phyloP scores from a whole-genome alignment of 1,284 basidiomycete species.

The Entoloma clypeatum region DNA sequence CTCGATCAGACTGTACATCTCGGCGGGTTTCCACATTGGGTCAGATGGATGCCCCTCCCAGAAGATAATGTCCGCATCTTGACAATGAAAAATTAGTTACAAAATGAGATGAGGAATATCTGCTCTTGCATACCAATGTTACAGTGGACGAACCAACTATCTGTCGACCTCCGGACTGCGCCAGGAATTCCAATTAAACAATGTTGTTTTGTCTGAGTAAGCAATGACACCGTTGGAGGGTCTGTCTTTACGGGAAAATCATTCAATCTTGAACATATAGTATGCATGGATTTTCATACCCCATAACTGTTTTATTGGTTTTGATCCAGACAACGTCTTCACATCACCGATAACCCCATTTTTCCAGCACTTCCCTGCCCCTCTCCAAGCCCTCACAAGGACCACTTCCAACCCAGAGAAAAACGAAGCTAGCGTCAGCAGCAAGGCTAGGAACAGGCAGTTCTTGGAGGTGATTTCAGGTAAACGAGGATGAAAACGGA shows the following conservation, averaged over 20 bases:
- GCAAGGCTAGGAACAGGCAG: slow-evolving; percentile 83
- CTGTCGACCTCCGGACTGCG: slow-evolving; percentile 90
- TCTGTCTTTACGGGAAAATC: slow-evolving; percentile 52
- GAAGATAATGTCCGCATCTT: slow-evolving; percentile 94
- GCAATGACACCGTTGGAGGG: slow-evolving; percentile 75
- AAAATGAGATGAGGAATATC: neutral
- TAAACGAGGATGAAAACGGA: slow-evolving; percentile 77
- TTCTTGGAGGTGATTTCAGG: slow-evolving; percentile 80
- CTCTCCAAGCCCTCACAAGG: slow-evolving; percentile 88
- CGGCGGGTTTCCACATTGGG: slow-evolving; percentile 84
- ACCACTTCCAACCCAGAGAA: slow-evolving; percentile 95
- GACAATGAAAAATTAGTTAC: slow-evolving; percentile 6
- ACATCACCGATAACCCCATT: slow-evolving; percentile 94
- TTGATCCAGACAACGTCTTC: slow-evolving; percentile 98
- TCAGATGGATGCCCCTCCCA: slow-evolving; percentile 86
- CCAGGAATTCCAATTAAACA: slow-evolving; percentile 99
- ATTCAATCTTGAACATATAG: slow-evolving; percentile 5
- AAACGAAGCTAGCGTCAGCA: slow-evolving; percentile 90
- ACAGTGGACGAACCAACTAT: slow-evolving; percentile 96
- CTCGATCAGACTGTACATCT: slow-evolving; percentile 94
- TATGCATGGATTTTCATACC: slow-evolving; percentile 38
- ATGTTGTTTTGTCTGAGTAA: slow-evolving; percentile 91
- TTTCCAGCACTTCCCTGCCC: slow-evolving; percentile 85
- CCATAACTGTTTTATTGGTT: slow-evolving; percentile 79
- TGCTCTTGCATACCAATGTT: slow-evolving; percentile 71